Base-by-base conservation (phyloP, 306 rosid species). In the Pyrus pyrifolia region DNA sequence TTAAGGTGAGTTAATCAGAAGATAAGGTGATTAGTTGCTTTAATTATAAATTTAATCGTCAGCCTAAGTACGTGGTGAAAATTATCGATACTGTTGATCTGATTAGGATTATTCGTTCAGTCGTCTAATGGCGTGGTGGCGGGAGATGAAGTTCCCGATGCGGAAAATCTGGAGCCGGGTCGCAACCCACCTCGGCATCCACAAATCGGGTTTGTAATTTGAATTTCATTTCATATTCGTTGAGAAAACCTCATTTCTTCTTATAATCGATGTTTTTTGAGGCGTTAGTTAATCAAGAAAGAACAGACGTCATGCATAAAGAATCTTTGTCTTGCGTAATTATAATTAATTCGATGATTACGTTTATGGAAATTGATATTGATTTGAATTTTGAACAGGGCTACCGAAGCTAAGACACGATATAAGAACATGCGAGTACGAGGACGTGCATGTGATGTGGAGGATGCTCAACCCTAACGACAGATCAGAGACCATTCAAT, bases 391-490 rank as follows among this genome's bases (percentile, higher is more conserved):
- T 35, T 73, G 44, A 76, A 40, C 82, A 93, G 97, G 97, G 42
- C 31, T 88, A 4, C 55, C 80, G 78, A 88, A 87, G 81, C 85
- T 93, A 42, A 78, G 83, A 11, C 79, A 75, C 25, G 97, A 94
- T 72, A 90, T 94, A 77, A 86, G 79, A 67, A 80, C 90, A 8
- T 90, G 96, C 52, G 87, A 91, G 67, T 89, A 94, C 33, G 89
- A 88, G 29, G 98, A 94, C 70, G 91, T 94, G 83, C 93, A 75
- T 17, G 90, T 91, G 73, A 90, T 91, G 98, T 94, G 98, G 98
- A 92, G 89, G 76, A 94, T 94, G 78, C 85, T 91, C 77, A 84
- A 84, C 57, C 80, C 83, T 81, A 87, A 77, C 17, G 90, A 90
- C 72, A 71, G 89, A 67, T 65, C 83, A 12, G 85, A 90, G 75